Evolutionary conservation across 2,329 filamentous ascomycete genomes (phyloP), one percentile per base, ranked within the genome.

Genomic region (Elsinoe fawcettii): DNA sequence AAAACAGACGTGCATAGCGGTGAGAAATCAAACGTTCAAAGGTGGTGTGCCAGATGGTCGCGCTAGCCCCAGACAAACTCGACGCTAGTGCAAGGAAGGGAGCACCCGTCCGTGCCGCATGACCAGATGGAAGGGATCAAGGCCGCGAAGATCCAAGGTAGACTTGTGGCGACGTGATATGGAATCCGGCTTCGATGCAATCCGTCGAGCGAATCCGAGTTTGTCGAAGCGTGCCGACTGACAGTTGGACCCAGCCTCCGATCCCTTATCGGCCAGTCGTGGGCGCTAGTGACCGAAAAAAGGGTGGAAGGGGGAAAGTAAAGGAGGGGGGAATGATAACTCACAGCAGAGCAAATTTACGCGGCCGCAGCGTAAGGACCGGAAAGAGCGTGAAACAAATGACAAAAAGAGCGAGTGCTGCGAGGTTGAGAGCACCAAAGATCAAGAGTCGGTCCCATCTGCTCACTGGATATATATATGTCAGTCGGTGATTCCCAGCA

Each of bases 321-420:
- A 30, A 30, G 27, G 27, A 30, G 27, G 27, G 27, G 27, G 27
- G 27, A 30, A 30, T 30, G 27, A 59, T 58, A 57, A 92, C 92
- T 87, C 84, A 97, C 93, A 97, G 73, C 63, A 95, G 90, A 57
- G 92, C 91, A 78, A 99, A 96, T 79, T 97, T 99, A 74, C 88
- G 84, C 64, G 92, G 91, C 70, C 81, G 85, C 63, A 90, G 73
- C 63, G 88, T 81, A 64, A 96, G 80, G 60, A 91, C 80, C 56
- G 91, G 91, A 75, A 95, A 92, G 58, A 97, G 78, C 65, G 86
- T 86, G 76, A 97, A 95, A 78, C 88, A 91, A 66, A 95, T 84
- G 70, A 95, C 83, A 77, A 99, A 97, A 77, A 95, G 92, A 64
- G 88, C 89, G 63, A 90, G 79, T 62, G 93, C 90, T 60, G 87